Conservation (phyloP, 2,329 filamentous ascomycete genomes). For the Pseudopithomyces maydicus region DNA sequence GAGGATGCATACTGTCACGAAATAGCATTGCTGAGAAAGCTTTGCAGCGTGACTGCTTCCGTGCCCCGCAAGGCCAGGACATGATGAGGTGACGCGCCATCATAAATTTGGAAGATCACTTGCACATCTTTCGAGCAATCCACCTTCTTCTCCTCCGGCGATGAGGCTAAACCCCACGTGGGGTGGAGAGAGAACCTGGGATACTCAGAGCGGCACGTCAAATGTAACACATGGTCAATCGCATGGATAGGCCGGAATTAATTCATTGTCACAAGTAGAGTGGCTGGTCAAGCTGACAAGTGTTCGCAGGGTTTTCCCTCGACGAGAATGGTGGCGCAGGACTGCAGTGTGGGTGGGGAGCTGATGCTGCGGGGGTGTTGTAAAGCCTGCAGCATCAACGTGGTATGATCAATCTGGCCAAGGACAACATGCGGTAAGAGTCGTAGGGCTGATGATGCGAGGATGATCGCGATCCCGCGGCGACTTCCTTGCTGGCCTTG, state of each 20-base stretch:
- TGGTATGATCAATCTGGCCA: constrained; percentile 13
- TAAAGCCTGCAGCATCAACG: constrained; percentile 2
- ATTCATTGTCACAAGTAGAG: neutral
- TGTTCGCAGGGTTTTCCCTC: constrained; percentile 4
- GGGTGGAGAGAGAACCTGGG: neutral
- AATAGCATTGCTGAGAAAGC: constrained; percentile 1
- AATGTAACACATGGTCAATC: neutral
- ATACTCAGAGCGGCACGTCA: neutral
- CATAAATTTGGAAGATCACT: constrained; percentile 5
- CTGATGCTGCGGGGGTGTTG: constrained; percentile 10
- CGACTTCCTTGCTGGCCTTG: constrained; percentile 4
- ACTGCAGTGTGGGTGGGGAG: neutral
- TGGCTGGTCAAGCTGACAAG: constrained; percentile 4
- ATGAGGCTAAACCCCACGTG: constrained; percentile 9
- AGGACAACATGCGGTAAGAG: constrained; percentile 12
- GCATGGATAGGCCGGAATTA: neutral
- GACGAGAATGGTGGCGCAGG: constrained; percentile 2
- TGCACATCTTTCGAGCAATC: neutral
- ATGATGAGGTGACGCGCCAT: constrained; percentile 4
- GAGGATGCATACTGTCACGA: neutral
- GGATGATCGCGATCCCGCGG: constrained; percentile 21
- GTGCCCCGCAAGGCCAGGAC: constrained; percentile 8
- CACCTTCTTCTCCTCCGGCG: neutral
- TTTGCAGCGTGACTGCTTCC: constrained; percentile 17
- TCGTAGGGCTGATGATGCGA: constrained; percentile 30